Base-by-base conservation (phyloP, 2,329 filamentous ascomycete genomes). In the Colletotrichum orchidophilum region DNA sequence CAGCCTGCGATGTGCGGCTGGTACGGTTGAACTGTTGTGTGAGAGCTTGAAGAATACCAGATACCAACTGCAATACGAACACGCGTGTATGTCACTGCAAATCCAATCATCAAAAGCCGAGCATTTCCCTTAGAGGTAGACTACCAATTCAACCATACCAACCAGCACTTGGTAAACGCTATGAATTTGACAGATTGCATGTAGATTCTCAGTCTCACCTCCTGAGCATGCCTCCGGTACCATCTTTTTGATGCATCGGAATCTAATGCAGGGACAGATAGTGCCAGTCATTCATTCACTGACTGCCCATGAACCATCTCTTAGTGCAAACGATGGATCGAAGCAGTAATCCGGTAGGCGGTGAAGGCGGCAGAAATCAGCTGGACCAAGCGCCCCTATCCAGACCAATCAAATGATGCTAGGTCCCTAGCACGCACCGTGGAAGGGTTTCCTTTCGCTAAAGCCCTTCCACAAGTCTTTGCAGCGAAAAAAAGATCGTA, bases 401-500 rank as follows among this genome's bases (percentile, higher is more conserved):
- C 7, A 15, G 15, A 46, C 39, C 39, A 46, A 46, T 46, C 15
- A 46, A 18, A 46, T 15, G 6, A 3, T 18, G 15, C 39, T n/a
- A 18, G 39, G 39, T n/a, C 39, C 3, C 39, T 46, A 46, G 39
- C 39, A 46, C 39, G 39, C 39, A 46, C 39, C 18, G 39, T 46
- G 39, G 39, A 46, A 27, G 49, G 49, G 49, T 63, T 53, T 53
- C 60, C 49, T 63, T 27, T 33, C 49, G 26, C 49, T 27, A 52
- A 52, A 52, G 49, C 49, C 49, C 49, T 52, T 46, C 39, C 39
- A 46, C 39, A 46, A 46, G 39, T 46, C 39, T 62, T 62, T 49
- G 42, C 42, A 49, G 49, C 59, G 42, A 62, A 66, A 70, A 70
- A 71, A 62, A 29, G 46, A 63, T 63, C 31, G 49, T 31, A 54